Percentiles rank a stretch among this genome's conserved stretches.
These are phyloP conservation scores for Blepharisma japonicum DNA, from an alignment of 73 alveolate genomes.

Conservation along the genomic window DNA sequence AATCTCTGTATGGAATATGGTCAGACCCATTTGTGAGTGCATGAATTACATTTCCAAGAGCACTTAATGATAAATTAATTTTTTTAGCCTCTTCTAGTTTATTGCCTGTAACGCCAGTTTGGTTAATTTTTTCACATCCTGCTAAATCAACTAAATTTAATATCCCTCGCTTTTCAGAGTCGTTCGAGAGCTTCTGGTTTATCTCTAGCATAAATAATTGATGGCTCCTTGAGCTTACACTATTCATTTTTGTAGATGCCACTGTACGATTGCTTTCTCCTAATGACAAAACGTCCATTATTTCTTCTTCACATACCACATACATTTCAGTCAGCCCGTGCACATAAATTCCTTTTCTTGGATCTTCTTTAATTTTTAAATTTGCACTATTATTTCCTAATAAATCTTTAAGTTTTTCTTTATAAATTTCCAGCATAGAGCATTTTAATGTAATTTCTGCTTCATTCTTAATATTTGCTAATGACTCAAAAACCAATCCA, in stretches of 20 bases:
- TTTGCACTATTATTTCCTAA: constrained; percentile 39
- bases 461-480: constrained; percentile 57
- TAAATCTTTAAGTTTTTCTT: constrained; percentile 72
- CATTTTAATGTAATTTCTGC: constrained; percentile 76
- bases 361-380: constrained; percentile 88
- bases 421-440: constrained; percentile 85
- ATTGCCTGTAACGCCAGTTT: constrained; percentile 72
- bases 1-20: constrained; percentile 82
- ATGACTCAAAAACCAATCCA: constrained; percentile 62
- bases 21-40: constrained; percentile 64
- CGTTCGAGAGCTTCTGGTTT: constrained; percentile 71
- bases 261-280: constrained; percentile 86
- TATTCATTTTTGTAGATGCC: constrained; percentile 93
- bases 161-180: constrained; percentile 60
- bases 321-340: constrained; percentile 96
- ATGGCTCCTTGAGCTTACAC: constrained; percentile 90
- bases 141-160: constrained; percentile 84
- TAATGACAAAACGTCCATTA: constrained; percentile 70
- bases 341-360: constrained; percentile 92
- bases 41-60: constrained; percentile 74
- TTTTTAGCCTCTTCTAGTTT: constrained; percentile 75
- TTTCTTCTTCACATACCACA: constrained; percentile 86
- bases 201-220: constrained; percentile 94
- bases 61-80: constrained; percentile 74
- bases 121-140: constrained; percentile 75